These are phyloP conservation scores for Nicotiana sylvestris DNA, from an alignment of 257 asterid species.

Conservation along the genomic window DNA sequence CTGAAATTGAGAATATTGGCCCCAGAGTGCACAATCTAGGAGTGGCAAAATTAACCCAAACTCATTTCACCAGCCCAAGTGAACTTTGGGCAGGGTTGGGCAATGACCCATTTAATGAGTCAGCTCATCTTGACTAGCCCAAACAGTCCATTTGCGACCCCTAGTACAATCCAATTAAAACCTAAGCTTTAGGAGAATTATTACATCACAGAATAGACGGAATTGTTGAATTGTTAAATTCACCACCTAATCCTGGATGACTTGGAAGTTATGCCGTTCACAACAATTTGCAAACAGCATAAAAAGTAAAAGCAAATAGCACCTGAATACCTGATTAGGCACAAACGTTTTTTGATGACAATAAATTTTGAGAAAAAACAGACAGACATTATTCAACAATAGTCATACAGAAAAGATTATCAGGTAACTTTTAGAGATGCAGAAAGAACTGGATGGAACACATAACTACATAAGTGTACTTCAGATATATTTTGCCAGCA, in stretches of 20 bases:
- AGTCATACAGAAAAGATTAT: not conserved
- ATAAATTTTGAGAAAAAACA: not conserved
- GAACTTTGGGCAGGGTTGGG: too few relatives aligned
- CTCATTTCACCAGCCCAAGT: too few relatives aligned
- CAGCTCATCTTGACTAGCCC: too few relatives aligned
- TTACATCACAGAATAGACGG: not conserved
- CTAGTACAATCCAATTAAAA: not conserved
- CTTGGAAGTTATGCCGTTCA: not conserved
- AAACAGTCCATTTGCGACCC: too few relatives aligned
- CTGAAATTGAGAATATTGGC: not conserved
- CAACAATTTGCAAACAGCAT: not conserved
- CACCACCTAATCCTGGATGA: not conserved
- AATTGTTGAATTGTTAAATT: not conserved
- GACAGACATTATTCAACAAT: not conserved
- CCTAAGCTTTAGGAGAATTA: constrained; percentile 1
- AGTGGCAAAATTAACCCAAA: too few relatives aligned
- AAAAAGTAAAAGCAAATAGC: not conserved
- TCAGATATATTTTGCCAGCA: not conserved
- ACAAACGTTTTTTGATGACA: not conserved
- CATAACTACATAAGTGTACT: too few relatives aligned
- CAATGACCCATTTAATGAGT: too few relatives aligned
- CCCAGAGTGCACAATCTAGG: not conserved
- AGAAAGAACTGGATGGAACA: not conserved
- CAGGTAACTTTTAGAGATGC: not conserved
- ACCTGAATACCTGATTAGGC: not conserved